Evolutionary conservation across 495 filamentous ascomycete species (phyloP).

Genomic region (Schizothecium vesticola): DNA sequence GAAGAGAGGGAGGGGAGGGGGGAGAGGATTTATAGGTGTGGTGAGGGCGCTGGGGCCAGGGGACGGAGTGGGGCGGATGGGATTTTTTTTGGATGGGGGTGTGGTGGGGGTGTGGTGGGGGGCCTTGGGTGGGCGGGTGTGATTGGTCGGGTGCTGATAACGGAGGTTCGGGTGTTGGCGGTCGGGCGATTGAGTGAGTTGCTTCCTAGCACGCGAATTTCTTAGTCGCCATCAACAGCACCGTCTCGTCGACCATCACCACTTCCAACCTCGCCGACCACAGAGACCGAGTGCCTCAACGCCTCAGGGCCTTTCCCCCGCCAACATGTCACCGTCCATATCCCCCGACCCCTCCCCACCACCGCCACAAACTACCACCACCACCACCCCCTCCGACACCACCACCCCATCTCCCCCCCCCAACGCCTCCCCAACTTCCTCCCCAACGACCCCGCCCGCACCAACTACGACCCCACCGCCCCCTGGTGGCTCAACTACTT

Average conservation of each 20-base stretch:
- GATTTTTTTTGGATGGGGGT: background rate
- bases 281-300: background rate
- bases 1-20: background rate
- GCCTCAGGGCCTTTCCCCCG: background rate
- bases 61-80: background rate
- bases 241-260: background rate
- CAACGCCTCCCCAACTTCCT: constrained; percentile 26
- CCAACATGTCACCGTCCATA: background rate
- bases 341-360: background rate
- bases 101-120: background rate
- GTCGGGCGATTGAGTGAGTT: background rate
- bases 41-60: background rate
- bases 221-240: background rate
- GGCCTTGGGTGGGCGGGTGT: background rate
- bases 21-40: constrained; percentile 5
- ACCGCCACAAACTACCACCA: background rate
- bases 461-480: constrained; percentile 56
- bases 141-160: background rate
- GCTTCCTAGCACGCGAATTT: background rate
- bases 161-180: too few species aligned
- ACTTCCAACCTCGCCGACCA: background rate
- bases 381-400: background rate
- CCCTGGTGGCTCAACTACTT: constrained; percentile 76
- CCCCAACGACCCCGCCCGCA: constrained; percentile 45
- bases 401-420: constrained; percentile 1